phyloP scores from a whole-genome alignment of 371 early-diverging fungal species.

The Mucor sp. region DNA sequence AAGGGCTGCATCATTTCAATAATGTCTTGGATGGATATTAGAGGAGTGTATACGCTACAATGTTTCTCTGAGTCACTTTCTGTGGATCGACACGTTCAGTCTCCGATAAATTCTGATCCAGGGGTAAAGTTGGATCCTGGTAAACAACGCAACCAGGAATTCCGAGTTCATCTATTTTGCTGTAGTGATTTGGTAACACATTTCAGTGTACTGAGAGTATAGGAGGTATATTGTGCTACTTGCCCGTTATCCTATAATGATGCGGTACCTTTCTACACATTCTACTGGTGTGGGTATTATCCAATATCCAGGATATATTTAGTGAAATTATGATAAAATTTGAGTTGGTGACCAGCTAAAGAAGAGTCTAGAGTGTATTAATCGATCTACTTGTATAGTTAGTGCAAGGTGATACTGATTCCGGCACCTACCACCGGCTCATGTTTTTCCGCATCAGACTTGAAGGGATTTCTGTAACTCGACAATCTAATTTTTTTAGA shows the following conservation, averaged over 20 bases:
- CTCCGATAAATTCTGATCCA: neutral
- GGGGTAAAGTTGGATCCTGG: neutral
- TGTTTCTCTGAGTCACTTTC: no score
- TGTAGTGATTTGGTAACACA: no score
- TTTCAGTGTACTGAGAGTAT: no score
- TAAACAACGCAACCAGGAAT: neutral
- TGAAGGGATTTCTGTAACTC: neutral
- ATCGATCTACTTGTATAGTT: neutral
- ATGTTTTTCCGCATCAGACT: neutral
- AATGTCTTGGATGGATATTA: no score
- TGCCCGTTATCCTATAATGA: neutral
- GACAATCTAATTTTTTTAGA: no score
- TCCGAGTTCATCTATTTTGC: no score
- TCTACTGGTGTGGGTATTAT: no score
- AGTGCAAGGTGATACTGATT: neutral
- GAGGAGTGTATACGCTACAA: no score
- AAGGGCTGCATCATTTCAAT: no score
- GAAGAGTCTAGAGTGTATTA: neutral
- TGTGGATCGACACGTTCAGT: neutral
- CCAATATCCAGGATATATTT: neutral
- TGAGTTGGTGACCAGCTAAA: neutral
- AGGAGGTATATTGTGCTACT: neutral
- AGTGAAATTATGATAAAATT: neutral
- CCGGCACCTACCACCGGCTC: neutral
- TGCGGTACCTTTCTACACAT: neutral